phyloP scores from a whole-genome alignment of 2,329 filamentous ascomycete genomes.

The Leptosphaerulina australis region DNA sequence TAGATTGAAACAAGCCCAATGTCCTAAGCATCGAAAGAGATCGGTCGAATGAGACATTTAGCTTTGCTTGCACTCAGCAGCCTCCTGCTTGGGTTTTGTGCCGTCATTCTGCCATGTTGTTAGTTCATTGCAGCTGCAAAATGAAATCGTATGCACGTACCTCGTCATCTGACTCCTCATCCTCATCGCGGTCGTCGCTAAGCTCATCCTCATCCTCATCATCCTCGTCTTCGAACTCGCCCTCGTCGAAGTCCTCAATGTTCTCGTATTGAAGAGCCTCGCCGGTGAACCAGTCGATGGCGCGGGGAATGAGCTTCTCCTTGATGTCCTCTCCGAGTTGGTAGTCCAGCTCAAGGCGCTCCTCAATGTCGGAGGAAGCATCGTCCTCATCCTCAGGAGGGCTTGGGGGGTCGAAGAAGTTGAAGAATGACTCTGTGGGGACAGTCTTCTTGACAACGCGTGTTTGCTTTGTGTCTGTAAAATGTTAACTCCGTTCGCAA shows the following conservation, averaged over 20 bases:
- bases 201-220: constrained; percentile 90
- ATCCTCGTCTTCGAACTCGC: constrained; percentile 86
- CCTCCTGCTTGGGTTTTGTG: constrained; percentile 54
- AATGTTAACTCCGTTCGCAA: constrained; percentile 21
- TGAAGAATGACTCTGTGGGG: constrained; percentile 95
- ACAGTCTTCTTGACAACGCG: constrained; percentile 99
- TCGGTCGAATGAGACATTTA: constrained; percentile 35
- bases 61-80: constrained; percentile 54
- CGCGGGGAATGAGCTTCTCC: constrained; percentile 98
- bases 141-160: constrained; percentile 26
- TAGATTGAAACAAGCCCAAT: constrained; percentile 38
- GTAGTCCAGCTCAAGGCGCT: constrained; percentile 97
- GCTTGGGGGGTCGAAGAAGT: constrained; percentile 97
- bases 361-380: constrained; percentile 88
- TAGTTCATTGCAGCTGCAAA: constrained; percentile 12
- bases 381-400: constrained; percentile 77
- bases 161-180: constrained; percentile 57
- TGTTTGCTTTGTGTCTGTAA: constrained; percentile 94
- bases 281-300: constrained; percentile 99
- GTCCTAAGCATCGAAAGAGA: constrained; percentile 27
- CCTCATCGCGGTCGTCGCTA: constrained; percentile 80
- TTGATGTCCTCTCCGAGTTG: constrained; percentile 99
- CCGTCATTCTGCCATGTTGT: constrained; percentile 44
- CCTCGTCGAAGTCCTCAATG: constrained; percentile 81
- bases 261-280: constrained; percentile 98